phyloP scores from a whole-genome alignment of 805 yeast genomes.

The Jamesozyma piceae region DNA sequence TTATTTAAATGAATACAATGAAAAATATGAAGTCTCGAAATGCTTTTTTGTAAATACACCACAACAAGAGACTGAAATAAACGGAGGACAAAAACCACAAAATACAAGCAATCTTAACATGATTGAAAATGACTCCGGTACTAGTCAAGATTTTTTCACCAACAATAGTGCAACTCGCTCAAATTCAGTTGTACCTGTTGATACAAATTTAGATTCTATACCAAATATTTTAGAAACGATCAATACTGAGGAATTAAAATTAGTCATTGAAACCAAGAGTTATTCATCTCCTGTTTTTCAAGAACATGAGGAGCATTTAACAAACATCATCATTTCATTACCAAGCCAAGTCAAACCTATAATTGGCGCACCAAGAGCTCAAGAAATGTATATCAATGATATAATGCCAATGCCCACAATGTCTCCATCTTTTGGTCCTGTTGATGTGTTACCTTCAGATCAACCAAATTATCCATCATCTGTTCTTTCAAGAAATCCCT shows the following conservation, averaged over 20 bases:
- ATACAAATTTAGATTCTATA: conserved; percentile 10
- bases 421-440: conserved; percentile 3
- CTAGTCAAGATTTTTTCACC: not conserved
- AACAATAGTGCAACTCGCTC: conserved; percentile 7
- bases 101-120: not conserved
- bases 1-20: conserved; percentile 9
- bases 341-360: conserved; percentile 11
- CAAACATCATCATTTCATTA: conserved; percentile 12
- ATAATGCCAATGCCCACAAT: not conserved
- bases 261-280: conserved; percentile 7
- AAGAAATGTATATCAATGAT: conserved; percentile 17
- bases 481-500: conserved; percentile 1
- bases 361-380: conserved; percentile 15
- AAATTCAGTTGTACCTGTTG: not conserved
- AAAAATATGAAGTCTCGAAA: conserved; percentile 7
- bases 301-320: conserved; percentile 11
- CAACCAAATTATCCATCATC: not conserved
- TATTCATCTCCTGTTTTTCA: conserved; percentile 15
- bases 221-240: conserved; percentile 9
- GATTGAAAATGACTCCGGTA: not conserved
- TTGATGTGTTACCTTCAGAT: not conserved
- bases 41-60: conserved; percentile 10
- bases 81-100: not conserved
- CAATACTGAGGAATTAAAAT: conserved; percentile 7
- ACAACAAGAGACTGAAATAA: not conserved